Evolutionary conservation across 345 rosid species (phyloP).

Genomic region (Schrenkiella parvula): DNA sequence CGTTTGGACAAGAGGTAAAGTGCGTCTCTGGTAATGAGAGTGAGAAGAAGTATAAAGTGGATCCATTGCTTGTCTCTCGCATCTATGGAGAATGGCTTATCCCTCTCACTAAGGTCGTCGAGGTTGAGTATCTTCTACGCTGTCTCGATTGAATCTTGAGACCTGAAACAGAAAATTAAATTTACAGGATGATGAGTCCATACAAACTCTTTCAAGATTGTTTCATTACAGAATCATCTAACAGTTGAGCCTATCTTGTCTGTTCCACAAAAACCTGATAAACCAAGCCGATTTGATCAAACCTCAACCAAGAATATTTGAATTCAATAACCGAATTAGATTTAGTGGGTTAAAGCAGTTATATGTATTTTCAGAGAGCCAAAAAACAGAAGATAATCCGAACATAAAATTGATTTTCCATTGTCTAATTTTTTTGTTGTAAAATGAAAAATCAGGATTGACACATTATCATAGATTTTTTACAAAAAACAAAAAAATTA

Average conservation of each 20-base stretch:
- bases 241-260: too few relatives aligned
- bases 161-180: not conserved
- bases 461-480: not conserved
- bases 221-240: not conserved
- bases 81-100: conserved; percentile 83
- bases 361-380: not conserved
- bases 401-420: too few relatives aligned
- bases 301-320: not conserved
- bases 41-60: conserved; percentile 46
- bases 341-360: not conserved
- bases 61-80: conserved; percentile 57
- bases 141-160: conserved; percentile 53
- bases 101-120: conserved; percentile 73
- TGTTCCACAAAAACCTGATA: too few relatives aligned
- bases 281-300: not conserved
- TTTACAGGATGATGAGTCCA: not conserved
- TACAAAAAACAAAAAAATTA: too few relatives aligned
- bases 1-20: conserved; percentile 64
- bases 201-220: not conserved
- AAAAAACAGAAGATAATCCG: not conserved
- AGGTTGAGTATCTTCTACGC: conserved; percentile 78
- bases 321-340: not conserved
- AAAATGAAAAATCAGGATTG: too few relatives aligned
- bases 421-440: too few relatives aligned
- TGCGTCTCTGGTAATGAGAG: not conserved